These are phyloP conservation scores for Suhomyces wounanorum DNA, from an alignment of 1,139 yeast genomes.

Conservation along the genomic window DNA sequence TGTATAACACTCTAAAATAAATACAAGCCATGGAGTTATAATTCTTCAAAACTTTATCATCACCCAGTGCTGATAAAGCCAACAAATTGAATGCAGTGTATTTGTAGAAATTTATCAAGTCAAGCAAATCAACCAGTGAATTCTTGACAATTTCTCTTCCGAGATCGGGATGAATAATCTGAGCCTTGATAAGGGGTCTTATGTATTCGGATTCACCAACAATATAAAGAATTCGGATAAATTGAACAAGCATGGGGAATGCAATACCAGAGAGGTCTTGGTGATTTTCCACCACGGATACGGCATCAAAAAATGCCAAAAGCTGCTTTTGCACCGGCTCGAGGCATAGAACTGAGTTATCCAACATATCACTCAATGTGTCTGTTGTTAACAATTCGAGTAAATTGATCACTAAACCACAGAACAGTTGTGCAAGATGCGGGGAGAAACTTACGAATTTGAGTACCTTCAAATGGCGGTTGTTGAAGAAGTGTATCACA, in stretches of 20 bases:
- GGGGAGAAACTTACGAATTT: not conserved
- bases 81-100: conserved; percentile 36
- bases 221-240: conserved; percentile 25
- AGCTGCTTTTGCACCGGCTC: conserved; percentile 14
- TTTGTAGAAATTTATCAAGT: conserved; percentile 30
- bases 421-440: conserved; percentile 6
- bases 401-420: conserved; percentile 16
- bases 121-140: conserved; percentile 20
- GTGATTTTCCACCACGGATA: conserved; percentile 8
- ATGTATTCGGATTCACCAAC: conserved; percentile 27
- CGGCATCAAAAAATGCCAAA: conserved; percentile 7
- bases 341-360: conserved; percentile 12
- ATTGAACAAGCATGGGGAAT: conserved; percentile 25
- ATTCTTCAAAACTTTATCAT: conserved; percentile 1
- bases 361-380: conserved; percentile 8
- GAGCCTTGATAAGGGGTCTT: conserved; percentile 18
- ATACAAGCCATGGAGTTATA: conserved; percentile 26
- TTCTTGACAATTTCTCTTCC: conserved; percentile 18
- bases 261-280: conserved; percentile 9
- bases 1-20: conserved; percentile 29
- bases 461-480: conserved; percentile 4
- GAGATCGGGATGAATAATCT: conserved; percentile 5
- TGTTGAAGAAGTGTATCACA: conserved; percentile 4
- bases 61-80: conserved; percentile 19
- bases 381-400: conserved; percentile 22